Conservation (phyloP, 2,329 filamentous ascomycete genomes). For the Xenoacremonium recifei region DNA sequence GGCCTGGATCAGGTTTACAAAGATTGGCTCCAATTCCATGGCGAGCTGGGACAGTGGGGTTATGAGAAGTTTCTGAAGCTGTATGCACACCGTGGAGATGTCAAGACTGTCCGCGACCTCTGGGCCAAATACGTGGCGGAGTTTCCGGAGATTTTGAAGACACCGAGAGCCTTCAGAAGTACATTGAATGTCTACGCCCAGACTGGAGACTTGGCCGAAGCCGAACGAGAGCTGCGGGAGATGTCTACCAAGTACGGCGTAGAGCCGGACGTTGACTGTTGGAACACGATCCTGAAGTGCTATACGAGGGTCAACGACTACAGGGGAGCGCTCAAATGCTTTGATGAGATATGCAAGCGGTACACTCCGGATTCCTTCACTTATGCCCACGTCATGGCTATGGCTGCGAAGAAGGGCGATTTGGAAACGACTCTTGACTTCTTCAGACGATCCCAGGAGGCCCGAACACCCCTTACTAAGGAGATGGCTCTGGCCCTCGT, state of each 20-base stretch:
- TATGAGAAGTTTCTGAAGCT: slow-evolving; percentile 50
- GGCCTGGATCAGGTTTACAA: slow-evolving; percentile 46
- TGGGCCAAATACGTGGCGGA: slow-evolving; percentile 42
- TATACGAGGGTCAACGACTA: slow-evolving; percentile 66
- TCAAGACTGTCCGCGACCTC: slow-evolving; percentile 42
- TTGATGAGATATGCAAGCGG: slow-evolving; percentile 55
- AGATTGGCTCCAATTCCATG: slow-evolving; percentile 47
- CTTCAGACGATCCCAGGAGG: slow-evolving; percentile 59
- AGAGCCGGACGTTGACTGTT: slow-evolving; percentile 58
- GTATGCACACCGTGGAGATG: slow-evolving; percentile 47
- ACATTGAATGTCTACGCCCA: slow-evolving; percentile 71
- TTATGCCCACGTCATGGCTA: slow-evolving; percentile 71
- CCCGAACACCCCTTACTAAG: slow-evolving; percentile 47
- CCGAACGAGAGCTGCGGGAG: slow-evolving; percentile 60
- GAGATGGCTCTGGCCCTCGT: slow-evolving; percentile 66
- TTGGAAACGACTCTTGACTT: slow-evolving; percentile 65
- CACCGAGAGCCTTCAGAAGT: slow-evolving; percentile 46
- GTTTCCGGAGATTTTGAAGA: slow-evolving; percentile 33
- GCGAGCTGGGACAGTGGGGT: slow-evolving; percentile 40
- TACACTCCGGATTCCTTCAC: slow-evolving; percentile 60
- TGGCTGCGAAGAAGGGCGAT: slow-evolving; percentile 71
- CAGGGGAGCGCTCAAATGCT: slow-evolving; percentile 61
- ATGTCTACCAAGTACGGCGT: slow-evolving; percentile 56
- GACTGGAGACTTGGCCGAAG: slow-evolving; percentile 60
- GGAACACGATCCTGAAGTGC: slow-evolving; percentile 76